Evolutionary conservation across 352 stramenopile species (phyloP).

Genomic region (Pythium aquatile): DNA sequence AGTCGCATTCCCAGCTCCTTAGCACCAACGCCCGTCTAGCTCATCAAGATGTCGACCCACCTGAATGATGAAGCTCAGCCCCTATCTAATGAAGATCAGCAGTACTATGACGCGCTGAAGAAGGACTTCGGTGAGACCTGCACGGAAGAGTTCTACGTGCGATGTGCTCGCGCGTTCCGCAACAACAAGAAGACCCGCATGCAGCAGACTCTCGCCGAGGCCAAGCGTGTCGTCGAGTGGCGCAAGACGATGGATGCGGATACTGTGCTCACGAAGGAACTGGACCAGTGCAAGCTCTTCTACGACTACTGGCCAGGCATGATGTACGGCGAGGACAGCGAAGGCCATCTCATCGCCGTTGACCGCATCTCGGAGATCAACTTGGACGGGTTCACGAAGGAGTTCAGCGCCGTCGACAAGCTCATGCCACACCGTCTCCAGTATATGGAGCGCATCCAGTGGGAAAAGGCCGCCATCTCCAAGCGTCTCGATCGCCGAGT

Average conservation of each 20-base stretch:
- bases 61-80: conserved; percentile 49
- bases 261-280: conserved; percentile 42
- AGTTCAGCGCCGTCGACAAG: conserved; percentile 52
- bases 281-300: conserved; percentile 60
- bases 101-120: conserved; percentile 58
- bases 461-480: conserved; percentile 72
- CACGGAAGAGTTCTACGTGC: conserved; percentile 65
- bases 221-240: conserved; percentile 63
- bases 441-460: conserved; percentile 81
- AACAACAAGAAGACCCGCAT: conserved; percentile 67
- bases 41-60: conserved; percentile 11
- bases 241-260: conserved; percentile 48
- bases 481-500: conserved; percentile 56
- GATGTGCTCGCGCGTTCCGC: conserved; percentile 56
- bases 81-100: conserved; percentile 50
- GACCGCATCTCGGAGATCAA: conserved; percentile 71
- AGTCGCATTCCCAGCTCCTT: background rate
- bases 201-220: conserved; percentile 58
- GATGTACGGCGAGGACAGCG: conserved; percentile 70
- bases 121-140: conserved; percentile 46
- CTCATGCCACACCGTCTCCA: conserved; percentile 65
- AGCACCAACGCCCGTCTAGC: background rate
- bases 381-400: conserved; percentile 53
- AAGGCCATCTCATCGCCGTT: conserved; percentile 67
- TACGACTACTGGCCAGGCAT: conserved; percentile 64